These are phyloP conservation scores for Chenopodium formosanum DNA, from an alignment of 148 eudicot genomes.

Conservation along the genomic window DNA sequence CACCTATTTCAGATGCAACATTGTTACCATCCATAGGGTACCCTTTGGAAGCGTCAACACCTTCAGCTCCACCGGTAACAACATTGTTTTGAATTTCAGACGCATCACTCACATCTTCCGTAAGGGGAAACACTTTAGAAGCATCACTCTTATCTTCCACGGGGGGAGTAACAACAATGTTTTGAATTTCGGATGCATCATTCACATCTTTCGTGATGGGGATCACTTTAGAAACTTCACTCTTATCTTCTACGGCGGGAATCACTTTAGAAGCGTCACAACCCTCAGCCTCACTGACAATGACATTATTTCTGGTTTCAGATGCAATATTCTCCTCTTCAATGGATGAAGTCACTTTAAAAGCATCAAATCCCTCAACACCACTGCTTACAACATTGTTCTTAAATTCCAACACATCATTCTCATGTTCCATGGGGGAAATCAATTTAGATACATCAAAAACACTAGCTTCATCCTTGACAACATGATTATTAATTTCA, in stretches of 20 bases:
- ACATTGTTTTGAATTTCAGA: background rate
- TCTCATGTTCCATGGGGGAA: constrained; percentile 13
- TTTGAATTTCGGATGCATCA: background rate
- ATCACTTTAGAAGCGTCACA: constrained; percentile 11
- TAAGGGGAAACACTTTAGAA: constrained; percentile 7
- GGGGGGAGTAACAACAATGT: background rate
- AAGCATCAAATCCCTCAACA: constrained; percentile 18
- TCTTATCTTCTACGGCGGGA: background rate
- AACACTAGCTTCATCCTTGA: constrained; percentile 14
- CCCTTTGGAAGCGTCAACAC: background rate
- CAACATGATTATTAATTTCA: constrained; percentile 3
- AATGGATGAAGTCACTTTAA: background rate
- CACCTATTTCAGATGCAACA: constrained; percentile 5
- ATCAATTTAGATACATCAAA: background rate
- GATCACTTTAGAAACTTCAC: background rate
- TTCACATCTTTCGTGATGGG: background rate
- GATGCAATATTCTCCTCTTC: background rate
- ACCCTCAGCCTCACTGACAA: constrained; percentile 10
- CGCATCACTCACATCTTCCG: too few species aligned
- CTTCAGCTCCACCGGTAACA: background rate
- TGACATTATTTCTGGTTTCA: background rate
- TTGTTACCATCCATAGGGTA: constrained; percentile 20
- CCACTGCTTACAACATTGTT: constrained; percentile 13
- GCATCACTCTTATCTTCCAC: background rate
- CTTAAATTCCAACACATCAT: background rate